Base-by-base conservation (phyloP, 805 yeast genomes). In the Saccharomycopsis sp. region DNA sequence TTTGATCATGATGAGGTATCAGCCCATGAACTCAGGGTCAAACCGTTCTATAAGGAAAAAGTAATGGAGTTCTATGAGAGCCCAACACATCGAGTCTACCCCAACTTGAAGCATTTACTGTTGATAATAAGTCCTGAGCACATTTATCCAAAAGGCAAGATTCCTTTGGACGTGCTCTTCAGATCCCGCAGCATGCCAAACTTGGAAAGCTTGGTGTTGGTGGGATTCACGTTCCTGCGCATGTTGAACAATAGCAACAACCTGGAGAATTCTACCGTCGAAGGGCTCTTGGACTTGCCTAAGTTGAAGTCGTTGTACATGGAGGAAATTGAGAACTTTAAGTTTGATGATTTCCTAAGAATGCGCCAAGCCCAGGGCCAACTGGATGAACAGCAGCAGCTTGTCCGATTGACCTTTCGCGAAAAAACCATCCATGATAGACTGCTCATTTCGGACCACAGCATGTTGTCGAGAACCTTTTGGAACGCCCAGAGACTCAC, bases 111-210 rank as follows among this genome's bases (percentile, higher is more conserved):
- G 6, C 25, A n/a, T 12, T 40, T 43, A 22, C 27, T 31, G 20
- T 26, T 45, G n/a, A 34, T 40, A 13, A 35, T 35, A 17, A 26
- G 36, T 16, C 25, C 12, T 4, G 25, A 21, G 18, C 42, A 35
- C n/a, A 8, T 9, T 13, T 45, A 45, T 32, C 23, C 13, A 9
- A 15, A 37, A n/a, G 10, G 18, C 5, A 27, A 32, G 16, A 36
- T 45, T 10, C 48, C 48, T 4, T 38, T 45, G n/a, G 33, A 25
- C 20, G 30, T 37, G 16, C 13, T 25, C 4, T 45, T 45, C 31
- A 23, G 29, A 7, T 32, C 21, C 30, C 15, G 18, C 12, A 10
- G 32, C 17, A 8, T 41, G 10, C 36, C 39, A 10, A 30, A 35
- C 32, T 38, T 45, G 32, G 38, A 41, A 21, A 30, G 20, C 3